These are phyloP conservation scores for Trypanosoma lewisi DNA, from an alignment of 208 protist genomes.

Conservation along the genomic window DNA sequence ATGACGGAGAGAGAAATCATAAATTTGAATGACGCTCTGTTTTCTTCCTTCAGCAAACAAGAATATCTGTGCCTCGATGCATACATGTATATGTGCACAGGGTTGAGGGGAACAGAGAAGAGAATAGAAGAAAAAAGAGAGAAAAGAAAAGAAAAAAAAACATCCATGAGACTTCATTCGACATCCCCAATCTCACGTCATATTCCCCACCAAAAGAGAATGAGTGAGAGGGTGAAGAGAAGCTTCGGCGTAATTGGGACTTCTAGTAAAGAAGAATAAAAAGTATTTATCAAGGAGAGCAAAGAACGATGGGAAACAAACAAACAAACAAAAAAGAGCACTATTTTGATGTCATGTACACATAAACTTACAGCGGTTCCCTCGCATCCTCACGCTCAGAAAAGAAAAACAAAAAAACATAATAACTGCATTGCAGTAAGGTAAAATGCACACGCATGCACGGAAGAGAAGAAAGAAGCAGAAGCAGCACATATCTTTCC, in stretches of 20 bases:
- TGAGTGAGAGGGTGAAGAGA: not conserved
- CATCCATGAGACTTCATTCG: not conserved
- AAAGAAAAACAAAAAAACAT: slow-evolving; percentile 14
- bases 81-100: not conserved
- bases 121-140: slow-evolving; percentile 1
- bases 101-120: not conserved
- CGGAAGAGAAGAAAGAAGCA: no score
- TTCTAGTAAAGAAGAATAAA: no score
- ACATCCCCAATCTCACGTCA: not conserved
- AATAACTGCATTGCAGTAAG: no score
- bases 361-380: no score
- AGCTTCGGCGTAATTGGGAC: no score
- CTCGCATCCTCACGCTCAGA: slow-evolving; percentile 1
- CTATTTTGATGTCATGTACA: no score
- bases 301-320: no score
- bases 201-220: not conserved
- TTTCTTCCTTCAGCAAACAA: not conserved
- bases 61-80: not conserved
- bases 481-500: no score
- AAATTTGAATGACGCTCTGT: not conserved
- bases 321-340: no score
- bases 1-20: slow-evolving; percentile 35
- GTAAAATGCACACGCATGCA: not conserved
- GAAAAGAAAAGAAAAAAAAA: slow-evolving; percentile 14
- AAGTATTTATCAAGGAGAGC: no score